Conservation (phyloP, 148 eudicot genomes). For the Talinum fruticosum region DNA sequence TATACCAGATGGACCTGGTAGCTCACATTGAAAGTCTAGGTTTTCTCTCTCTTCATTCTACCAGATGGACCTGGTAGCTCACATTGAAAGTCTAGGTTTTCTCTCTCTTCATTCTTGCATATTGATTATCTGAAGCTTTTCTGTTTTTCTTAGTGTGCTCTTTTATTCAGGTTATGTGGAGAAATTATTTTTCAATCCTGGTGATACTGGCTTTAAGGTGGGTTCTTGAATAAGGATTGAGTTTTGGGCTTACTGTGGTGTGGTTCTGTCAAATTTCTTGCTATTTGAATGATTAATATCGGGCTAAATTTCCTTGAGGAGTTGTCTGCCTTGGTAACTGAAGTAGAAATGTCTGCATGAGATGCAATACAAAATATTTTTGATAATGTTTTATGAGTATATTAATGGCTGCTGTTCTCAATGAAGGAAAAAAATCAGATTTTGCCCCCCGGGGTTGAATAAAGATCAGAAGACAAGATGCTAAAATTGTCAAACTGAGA, state of each 20-base stretch:
- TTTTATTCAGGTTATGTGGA: conserved; percentile 75
- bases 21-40: not conserved
- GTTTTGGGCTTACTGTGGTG: not conserved
- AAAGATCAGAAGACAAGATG: too few relatives aligned
- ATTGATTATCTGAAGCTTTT: not conserved
- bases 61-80: too few relatives aligned
- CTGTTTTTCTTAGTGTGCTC: not conserved
- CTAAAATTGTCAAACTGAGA: too few relatives aligned
- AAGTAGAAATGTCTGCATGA: too few relatives aligned
- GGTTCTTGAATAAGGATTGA: not conserved
- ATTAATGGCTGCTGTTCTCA: too few relatives aligned
- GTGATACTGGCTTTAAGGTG: conserved; percentile 98
- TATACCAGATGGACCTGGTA: conserved; percentile 98
- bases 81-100: too few relatives aligned
- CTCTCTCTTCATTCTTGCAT: too few relatives aligned
- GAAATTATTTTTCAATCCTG: conserved; percentile 90
- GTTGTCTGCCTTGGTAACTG: too few relatives aligned
- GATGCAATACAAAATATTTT: too few relatives aligned
- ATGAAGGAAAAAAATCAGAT: too few relatives aligned
- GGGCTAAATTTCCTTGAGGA: not conserved
- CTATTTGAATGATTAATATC: not conserved
- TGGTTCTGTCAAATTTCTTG: not conserved
- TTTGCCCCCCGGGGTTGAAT: too few relatives aligned
- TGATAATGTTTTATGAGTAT: too few relatives aligned
- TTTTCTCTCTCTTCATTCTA: not conserved